Conservation (phyloP, 805 yeast genomes). For the Candida peoriensis region DNA sequence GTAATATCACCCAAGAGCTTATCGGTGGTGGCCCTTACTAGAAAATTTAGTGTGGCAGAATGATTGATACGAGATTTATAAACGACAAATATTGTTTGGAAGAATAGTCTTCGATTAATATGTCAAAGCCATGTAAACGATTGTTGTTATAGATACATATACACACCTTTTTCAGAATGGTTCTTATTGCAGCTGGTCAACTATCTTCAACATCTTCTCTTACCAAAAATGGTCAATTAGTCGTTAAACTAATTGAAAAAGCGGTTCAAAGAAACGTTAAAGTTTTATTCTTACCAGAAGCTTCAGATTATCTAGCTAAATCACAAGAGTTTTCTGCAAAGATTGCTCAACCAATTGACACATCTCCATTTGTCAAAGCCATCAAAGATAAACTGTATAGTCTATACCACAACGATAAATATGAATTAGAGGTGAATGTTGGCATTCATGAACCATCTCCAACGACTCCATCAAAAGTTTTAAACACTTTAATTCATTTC, state of each 20-base stretch:
- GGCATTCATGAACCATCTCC: constrained; percentile 83
- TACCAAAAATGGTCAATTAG: constrained; percentile 52
- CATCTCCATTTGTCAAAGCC: constrained; percentile 37
- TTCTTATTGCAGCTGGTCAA: constrained; percentile 79
- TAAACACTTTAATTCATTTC: constrained; percentile 73
- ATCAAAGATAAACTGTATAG: constrained; percentile 39
- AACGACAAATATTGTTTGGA: no score
- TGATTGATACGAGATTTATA: background rate
- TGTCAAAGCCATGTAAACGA: no score
- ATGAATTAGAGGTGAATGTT: constrained; percentile 58
- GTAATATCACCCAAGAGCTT: no score
- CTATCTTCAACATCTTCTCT: constrained; percentile 68
- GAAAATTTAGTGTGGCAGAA: background rate
- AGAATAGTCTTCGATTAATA: no score
- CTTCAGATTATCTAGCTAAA: constrained; percentile 78
- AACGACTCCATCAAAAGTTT: constrained; percentile 39
- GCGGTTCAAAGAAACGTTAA: constrained; percentile 61
- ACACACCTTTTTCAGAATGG: no score
- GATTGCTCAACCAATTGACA: constrained; percentile 45
- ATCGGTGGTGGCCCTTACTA: no score
- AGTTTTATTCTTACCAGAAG: constrained; percentile 86
- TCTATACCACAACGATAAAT: constrained; percentile 29
- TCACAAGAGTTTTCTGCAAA: constrained; percentile 46
- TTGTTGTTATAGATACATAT: no score
- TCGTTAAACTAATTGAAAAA: constrained; percentile 50